A percentile compares a stretch with the other conserved stretches of the same genome.
Conservation (phyloP, 257 asterid species). For the Solanum arcanum region DNA sequence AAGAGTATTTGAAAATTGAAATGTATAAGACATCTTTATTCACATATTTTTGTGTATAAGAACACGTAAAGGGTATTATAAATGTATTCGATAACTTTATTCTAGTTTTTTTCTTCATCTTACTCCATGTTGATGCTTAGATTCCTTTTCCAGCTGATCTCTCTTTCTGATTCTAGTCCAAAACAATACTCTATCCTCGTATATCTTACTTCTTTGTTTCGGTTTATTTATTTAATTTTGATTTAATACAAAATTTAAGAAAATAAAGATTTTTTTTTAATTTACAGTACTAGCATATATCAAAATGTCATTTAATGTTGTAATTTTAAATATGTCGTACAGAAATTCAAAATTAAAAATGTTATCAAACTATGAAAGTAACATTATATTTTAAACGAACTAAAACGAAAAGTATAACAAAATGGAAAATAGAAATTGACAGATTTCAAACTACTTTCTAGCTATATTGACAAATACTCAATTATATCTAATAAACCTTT, state of each 20-base stretch:
- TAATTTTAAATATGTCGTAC: too few relatives aligned
- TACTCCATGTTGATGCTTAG: background rate
- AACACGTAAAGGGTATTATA: background rate
- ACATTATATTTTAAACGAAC: background rate
- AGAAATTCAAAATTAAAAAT: too few relatives aligned
- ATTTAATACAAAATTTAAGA: too few relatives aligned
- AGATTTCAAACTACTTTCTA: background rate
- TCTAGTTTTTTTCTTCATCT: background rate
- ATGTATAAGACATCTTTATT: background rate
- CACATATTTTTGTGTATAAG: background rate
- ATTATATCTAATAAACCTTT: background rate
- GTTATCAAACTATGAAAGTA: too few relatives aligned
- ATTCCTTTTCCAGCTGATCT: background rate
- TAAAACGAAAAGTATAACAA: background rate
- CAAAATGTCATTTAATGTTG: too few relatives aligned
- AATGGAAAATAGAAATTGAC: background rate
- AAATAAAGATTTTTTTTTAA: too few relatives aligned
- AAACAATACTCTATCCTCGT: background rate
- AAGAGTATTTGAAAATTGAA: background rate
- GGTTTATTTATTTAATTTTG: too few relatives aligned
- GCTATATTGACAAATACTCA: background rate
- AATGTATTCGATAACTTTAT: background rate
- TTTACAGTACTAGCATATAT: background rate
- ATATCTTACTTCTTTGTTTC: background rate
- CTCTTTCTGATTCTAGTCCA: background rate